Evolutionary conservation across 2,329 filamentous ascomycete genomes (phyloP).

Genomic region (Chalaropsis ovoidea): DNA sequence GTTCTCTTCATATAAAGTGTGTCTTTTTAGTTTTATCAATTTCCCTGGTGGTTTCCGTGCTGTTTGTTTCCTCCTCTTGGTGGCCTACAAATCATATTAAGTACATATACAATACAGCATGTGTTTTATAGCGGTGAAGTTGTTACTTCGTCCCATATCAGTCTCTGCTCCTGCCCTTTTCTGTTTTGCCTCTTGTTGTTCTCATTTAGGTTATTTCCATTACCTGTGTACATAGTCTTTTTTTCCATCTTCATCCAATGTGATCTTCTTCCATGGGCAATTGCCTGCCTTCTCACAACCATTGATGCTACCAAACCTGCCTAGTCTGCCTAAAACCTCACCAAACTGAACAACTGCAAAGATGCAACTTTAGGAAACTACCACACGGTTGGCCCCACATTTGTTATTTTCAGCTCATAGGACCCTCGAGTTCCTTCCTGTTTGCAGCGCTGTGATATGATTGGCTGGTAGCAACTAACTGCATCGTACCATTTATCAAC

Average conservation of each 20-base stretch:
- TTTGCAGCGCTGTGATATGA: neutral
- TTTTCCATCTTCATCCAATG: too few species aligned
- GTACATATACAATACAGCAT: neutral
- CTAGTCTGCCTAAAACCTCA: too few species aligned
- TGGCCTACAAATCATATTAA: neutral
- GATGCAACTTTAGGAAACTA: too few species aligned
- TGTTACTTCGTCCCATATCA: neutral
- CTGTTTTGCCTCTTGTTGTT: neutral
- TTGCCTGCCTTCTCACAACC: too few species aligned
- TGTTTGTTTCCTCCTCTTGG: neutral
- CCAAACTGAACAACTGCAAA: too few species aligned
- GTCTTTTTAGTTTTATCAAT: neutral
- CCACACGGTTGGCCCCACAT: too few species aligned
- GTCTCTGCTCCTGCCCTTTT: neutral
- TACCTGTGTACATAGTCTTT: too few species aligned
- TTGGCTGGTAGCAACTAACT: too few species aligned
- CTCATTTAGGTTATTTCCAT: neutral
- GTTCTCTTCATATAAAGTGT: conserved; percentile 5
- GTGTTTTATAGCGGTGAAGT: neutral
- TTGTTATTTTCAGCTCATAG: too few species aligned
- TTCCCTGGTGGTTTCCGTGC: conserved; percentile 10
- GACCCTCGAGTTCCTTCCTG: too few species aligned
- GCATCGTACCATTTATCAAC: neutral
- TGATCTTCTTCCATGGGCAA: too few species aligned
- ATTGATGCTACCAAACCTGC: too few species aligned